A percentile compares a stretch with the other conserved stretches of the same genome.
These are phyloP conservation scores for Lablab purpureus DNA, from an alignment of 306 rosid species.

Conservation along the genomic window DNA sequence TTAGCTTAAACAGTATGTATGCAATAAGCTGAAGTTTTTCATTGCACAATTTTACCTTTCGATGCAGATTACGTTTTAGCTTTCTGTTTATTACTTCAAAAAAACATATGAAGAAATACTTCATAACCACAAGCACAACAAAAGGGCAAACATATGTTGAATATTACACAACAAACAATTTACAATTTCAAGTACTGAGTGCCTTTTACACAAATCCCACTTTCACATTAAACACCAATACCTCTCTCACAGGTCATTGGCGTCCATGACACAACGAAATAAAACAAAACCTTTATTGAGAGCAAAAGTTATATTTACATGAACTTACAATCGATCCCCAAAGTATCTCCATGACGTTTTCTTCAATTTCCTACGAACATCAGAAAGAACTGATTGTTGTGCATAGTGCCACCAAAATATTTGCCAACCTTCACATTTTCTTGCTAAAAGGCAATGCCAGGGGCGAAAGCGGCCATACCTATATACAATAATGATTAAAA, in stretches of 20 bases:
- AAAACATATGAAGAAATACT: conserved; percentile 3
- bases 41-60: background rate
- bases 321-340: conserved; percentile 83
- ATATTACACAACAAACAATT: conserved; percentile 6
- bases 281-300: background rate
- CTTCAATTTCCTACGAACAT: conserved; percentile 79
- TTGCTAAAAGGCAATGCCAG: conserved; percentile 70
- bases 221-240: background rate
- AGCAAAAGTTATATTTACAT: conserved; percentile 14
- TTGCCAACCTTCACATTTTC: conserved; percentile 76
- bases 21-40: background rate
- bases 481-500: conserved; percentile 30
- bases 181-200: background rate
- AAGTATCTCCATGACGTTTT: conserved; percentile 92
- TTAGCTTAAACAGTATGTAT: background rate
- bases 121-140: conserved; percentile 30
- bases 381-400: conserved; percentile 83
- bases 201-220: background rate
- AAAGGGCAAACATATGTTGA: conserved; percentile 6
- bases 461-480: conserved; percentile 98
- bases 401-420: conserved; percentile 95
- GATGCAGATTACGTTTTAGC: background rate
- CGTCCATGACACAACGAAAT: conserved; percentile 2
- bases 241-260: background rate
- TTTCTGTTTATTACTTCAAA: background rate